Conservation (phyloP, 1,284 basidiomycete genomes). For the Melampsora abietis-canadensis region DNA sequence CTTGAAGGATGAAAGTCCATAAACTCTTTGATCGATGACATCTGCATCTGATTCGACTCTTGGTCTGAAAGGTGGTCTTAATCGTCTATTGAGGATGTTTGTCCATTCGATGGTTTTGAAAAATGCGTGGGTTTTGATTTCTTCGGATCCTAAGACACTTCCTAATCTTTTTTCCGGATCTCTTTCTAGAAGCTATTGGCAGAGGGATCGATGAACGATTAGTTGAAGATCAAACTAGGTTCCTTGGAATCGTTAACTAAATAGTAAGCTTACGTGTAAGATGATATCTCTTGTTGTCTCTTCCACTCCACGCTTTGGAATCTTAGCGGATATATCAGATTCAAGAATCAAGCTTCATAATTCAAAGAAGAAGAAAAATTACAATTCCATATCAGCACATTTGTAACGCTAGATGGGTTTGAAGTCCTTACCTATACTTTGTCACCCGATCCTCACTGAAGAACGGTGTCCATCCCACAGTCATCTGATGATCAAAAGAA, state of each 20-base stretch:
- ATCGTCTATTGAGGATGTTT: constrained; percentile 78
- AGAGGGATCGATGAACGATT: neutral
- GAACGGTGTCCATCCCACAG: constrained; percentile 55
- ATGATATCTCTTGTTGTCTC: constrained; percentile 33
- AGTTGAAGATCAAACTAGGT: no score
- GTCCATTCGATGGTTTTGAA: constrained; percentile 89
- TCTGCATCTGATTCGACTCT: constrained; percentile 86
- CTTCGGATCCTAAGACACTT: constrained; percentile 79
- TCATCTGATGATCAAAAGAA: constrained; percentile 54
- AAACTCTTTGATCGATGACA: neutral
- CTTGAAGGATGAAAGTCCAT: neutral
- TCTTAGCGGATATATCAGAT: constrained; percentile 28
- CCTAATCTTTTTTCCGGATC: constrained; percentile 96
- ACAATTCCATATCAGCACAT: constrained; percentile 53
- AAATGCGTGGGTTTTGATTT: constrained; percentile 94
- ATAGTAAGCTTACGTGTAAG: constrained; percentile 21
- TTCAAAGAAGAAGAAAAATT: constrained; percentile 50
- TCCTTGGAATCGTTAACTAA: no score
- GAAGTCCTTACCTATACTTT: constrained; percentile 29
- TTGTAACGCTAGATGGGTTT: constrained; percentile 54
- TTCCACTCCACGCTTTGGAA: constrained; percentile 36
- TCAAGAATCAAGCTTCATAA: constrained; percentile 28
- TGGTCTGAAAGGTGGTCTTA: constrained; percentile 97
- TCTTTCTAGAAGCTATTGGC: constrained; percentile 74
- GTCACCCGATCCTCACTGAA: constrained; percentile 53